Base-by-base conservation (phyloP, 163 green algal genomes). In the Chloroidium sp. region DNA sequence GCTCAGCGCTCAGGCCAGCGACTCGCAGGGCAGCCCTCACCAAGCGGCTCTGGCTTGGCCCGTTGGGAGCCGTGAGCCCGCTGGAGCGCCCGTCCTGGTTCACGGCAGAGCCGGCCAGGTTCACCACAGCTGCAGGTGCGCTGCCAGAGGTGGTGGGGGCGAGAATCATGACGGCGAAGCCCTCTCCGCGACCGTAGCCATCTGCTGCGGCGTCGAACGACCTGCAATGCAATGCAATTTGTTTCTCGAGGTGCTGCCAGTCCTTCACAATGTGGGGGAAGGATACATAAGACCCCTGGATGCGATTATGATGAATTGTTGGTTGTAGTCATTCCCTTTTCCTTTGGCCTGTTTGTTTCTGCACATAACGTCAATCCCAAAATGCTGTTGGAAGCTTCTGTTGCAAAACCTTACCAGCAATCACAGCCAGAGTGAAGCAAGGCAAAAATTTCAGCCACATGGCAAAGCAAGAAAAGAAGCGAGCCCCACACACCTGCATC, bases 81-180 rank as follows among this genome's bases (percentile, higher is more conserved):
- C 90, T 95, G 81, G 89, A 94, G 69, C 92, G 85, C 3, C 93
- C 93, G 79, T 96, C 93, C 87, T 97, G 92, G 82, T 93, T 93
- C 14, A 81, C 87, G 69, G 83, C 79, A 75, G 68, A 79, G 62
- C 77, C 82, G 12, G n/a, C 69, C 3, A 78, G 6, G 64, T 10
- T 6, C 61, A 79, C 60, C 14, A 13, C 77, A 64, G 78, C 67
- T 0, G 58, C 68, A 0, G 78, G 1, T 3, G 4, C 69, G 74
- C 2, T 62, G 2, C 14, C 61, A 62, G 61, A 69, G 3, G 74
- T 59, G 36, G 61, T 14, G 14, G 82, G 72, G 64, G 90, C 83
- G 0, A 93, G 10, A 0, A 89, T 13, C 0, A 82, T 80, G 0
- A 84, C 83, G 10, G 82, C 79, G 10, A 82, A 75, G 79, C 82